Conservation (phyloP, 257 asterid species). For the Jacaranda mimosifolia region DNA sequence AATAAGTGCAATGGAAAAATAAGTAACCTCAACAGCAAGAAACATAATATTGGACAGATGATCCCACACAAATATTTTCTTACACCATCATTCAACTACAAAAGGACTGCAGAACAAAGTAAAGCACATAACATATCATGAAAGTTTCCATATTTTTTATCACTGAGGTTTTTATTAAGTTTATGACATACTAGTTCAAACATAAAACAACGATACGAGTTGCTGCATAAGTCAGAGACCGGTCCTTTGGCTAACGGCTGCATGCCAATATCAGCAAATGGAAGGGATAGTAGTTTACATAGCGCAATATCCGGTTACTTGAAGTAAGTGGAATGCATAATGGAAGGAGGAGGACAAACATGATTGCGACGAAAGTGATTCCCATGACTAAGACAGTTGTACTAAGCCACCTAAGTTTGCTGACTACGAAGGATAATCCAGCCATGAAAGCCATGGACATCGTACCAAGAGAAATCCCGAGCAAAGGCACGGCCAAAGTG, state of each 20-base stretch:
- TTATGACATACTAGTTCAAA: too few relatives aligned
- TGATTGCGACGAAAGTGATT: slow-evolving; percentile 17
- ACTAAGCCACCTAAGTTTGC: slow-evolving; percentile 51
- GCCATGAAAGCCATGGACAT: slow-evolving; percentile 55
- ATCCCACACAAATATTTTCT: too few relatives aligned
- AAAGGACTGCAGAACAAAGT: too few relatives aligned
- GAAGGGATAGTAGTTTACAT: slow-evolving; percentile 40
- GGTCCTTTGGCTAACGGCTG: neutral
- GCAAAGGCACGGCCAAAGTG: slow-evolving; percentile 37
- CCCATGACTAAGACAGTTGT: slow-evolving; percentile 37
- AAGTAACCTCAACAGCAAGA: too few relatives aligned
- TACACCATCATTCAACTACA: too few relatives aligned
- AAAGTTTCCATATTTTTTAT: too few relatives aligned
- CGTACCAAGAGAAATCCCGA: slow-evolving; percentile 44
- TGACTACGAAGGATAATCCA: slow-evolving; percentile 40
- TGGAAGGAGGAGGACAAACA: slow-evolving; percentile 29
- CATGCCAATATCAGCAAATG: slow-evolving; percentile 29
- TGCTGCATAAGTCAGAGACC: too few relatives aligned
- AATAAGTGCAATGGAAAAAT: too few relatives aligned
- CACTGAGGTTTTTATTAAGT: too few relatives aligned
- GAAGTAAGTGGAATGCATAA: slow-evolving; percentile 11
- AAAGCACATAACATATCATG: too few relatives aligned
- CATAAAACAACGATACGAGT: too few relatives aligned
- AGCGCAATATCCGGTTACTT: slow-evolving; percentile 25
- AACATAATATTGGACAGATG: too few relatives aligned